Percentiles rank a stretch among this genome's conserved stretches.
Evolutionary conservation across 495 filamentous ascomycete species (phyloP).

Genomic region (Penicillium lividum): DNA sequence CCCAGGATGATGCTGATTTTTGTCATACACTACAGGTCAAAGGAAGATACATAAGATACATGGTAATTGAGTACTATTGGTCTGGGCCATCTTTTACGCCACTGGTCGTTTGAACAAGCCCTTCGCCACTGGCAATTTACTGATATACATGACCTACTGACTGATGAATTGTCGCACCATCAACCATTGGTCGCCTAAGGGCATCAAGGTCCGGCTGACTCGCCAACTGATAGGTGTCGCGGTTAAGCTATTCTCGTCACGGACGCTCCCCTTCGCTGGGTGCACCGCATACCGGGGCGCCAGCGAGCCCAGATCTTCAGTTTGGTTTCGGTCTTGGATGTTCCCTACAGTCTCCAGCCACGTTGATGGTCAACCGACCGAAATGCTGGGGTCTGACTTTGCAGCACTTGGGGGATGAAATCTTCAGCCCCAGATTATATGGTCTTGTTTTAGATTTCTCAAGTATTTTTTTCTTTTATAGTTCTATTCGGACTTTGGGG

Average conservation of each 20-base stretch:
- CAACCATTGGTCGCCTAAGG: slow-evolving; percentile 22
- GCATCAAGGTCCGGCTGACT: slow-evolving; percentile 27
- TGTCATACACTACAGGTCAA: not conserved
- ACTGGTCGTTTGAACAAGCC: slow-evolving; percentile 6
- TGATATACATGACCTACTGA: slow-evolving; percentile 20
- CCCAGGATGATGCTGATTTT: slow-evolving; percentile 3
- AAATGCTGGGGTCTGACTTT: slow-evolving; percentile 3
- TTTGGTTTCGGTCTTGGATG: not conserved
- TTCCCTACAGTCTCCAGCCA: slow-evolving; percentile 16
- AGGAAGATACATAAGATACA: not conserved
- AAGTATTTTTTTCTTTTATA: slow-evolving; percentile 2
- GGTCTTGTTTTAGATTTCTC: not conserved
- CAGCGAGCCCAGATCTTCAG: slow-evolving; percentile 1
- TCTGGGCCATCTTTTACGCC: slow-evolving; percentile 3
- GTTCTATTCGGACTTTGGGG: slow-evolving; percentile 2
- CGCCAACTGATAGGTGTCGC: slow-evolving; percentile 19
- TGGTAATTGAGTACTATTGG: not conserved
- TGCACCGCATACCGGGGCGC: slow-evolving; percentile 3
- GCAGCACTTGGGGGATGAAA: not conserved
- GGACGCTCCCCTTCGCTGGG: slow-evolving; percentile 9
- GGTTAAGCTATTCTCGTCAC: slow-evolving; percentile 32
- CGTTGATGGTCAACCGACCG: slow-evolving; percentile 11
- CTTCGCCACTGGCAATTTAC: slow-evolving; percentile 12
- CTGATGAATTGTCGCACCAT: slow-evolving; percentile 31
- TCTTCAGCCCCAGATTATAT: slow-evolving; percentile 5